Base-by-base conservation (phyloP, 495 filamentous ascomycete genomes). In the Penicillium subrubescens region DNA sequence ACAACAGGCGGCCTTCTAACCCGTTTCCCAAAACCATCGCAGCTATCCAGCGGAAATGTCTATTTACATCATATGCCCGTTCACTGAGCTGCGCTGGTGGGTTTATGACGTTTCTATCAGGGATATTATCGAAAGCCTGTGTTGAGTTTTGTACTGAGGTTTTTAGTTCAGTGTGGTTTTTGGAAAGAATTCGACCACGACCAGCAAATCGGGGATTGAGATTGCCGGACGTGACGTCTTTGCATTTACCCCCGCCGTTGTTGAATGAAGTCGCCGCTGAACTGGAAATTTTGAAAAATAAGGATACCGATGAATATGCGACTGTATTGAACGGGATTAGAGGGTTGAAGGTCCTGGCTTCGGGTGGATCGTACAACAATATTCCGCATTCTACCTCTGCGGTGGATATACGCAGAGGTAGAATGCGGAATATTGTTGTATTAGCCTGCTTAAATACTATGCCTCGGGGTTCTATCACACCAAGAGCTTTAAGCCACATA, bases 351-450 rank as follows among this genome's bases (percentile, higher is more conserved):
- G 27, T 21, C 12, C 17, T 54, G 51, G 25, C 51, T 8, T 33
- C 51, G 27, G 51, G 51, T 1, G 51, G 27, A 5, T 8, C n/a
- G n/a, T n/a, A n/a, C n/a, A n/a, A n/a, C n/a, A n/a, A n/a, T n/a
- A n/a, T n/a, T n/a, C n/a, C n/a, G n/a, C n/a, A n/a, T n/a, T n/a
- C n/a, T n/a, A n/a, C n/a, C n/a, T n/a, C n/a, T n/a, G n/a, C n/a
- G n/a, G 80, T 10, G 80, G 79, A 1, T 82, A 81, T 67, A 74
- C 70, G 3, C 58, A 65, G 48, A 62, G 68, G 27, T 68, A 53
- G 19, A 21, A 27, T 27, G 25, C 25, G 25, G 25, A 27, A 1
- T 27, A 27, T 2, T 27, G 25, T 27, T 27, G 25, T 27, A 27
- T 27, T 4, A 27, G 4, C 25, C 2, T 27, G 25, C 25, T 27